Percentiles rank a stretch among this genome's conserved stretches.
These are phyloP conservation scores for Bipolaris oryzae DNA, from an alignment of 2,329 filamentous ascomycete genomes.

Conservation along the genomic window DNA sequence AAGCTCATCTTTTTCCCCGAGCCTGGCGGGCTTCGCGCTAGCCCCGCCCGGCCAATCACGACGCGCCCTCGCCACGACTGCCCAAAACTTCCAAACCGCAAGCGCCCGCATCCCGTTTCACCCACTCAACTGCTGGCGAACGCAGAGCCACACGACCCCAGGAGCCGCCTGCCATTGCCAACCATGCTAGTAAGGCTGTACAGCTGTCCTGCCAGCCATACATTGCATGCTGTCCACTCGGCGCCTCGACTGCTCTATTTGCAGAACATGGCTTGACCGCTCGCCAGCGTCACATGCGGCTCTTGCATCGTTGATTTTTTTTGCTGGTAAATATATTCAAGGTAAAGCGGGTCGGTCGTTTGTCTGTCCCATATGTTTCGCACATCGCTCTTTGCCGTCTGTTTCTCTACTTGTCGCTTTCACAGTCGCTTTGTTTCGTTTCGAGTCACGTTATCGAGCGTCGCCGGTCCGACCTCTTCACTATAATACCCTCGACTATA, in stretches of 20 bases:
- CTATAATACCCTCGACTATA: conserved; percentile 3
- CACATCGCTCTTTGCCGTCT: conserved; percentile 1
- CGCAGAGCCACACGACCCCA: conserved; percentile 40
- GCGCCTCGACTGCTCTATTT: conserved; percentile 41
- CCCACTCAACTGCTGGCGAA: conserved; percentile 25
- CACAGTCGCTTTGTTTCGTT: conserved; percentile 12
- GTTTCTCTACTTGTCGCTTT: conserved; percentile 7
- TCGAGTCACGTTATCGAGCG: conserved; percentile 15
- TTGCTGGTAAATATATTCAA: conserved; percentile 28
- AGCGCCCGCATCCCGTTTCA: conserved; percentile 42
- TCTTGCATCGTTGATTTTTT: conserved; percentile 18
- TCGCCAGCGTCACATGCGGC: conserved; percentile 21
- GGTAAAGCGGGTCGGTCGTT: conserved; percentile 12
- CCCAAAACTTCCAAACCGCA: conserved; percentile 34
- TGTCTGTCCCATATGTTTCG: conserved; percentile 13
- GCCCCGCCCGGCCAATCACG: conserved; percentile 38
- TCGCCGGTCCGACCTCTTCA: conserved; percentile 18
- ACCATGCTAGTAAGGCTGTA: conserved; percentile 23
- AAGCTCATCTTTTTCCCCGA: conserved; percentile 31
- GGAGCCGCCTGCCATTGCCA: conserved; percentile 37
- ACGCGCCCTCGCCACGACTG: conserved; percentile 20
- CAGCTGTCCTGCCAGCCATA: conserved; percentile 20
- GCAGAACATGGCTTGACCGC: conserved; percentile 26
- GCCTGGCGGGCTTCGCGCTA: conserved; percentile 23
- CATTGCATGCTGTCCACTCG: conserved; percentile 41